phyloP scores from a whole-genome alignment of 1,284 basidiomycete species.

The Sanguinoderma infundibulare region DNA sequence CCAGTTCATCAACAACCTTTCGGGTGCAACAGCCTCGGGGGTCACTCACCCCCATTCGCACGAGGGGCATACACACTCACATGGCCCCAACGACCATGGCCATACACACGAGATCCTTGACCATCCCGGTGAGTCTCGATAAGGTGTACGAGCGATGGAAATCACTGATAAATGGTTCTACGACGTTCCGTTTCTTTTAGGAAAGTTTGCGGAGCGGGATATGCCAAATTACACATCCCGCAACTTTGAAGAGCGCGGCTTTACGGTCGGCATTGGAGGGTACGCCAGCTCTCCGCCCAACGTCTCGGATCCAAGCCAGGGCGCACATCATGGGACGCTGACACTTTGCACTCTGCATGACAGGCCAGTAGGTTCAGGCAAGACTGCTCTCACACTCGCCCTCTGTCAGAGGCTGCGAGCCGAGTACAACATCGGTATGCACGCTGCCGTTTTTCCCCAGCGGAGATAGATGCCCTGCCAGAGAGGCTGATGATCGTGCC shows the following conservation, averaged over 20 bases:
- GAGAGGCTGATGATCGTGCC: background rate
- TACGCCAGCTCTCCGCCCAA: conserved; percentile 36
- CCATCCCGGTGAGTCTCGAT: conserved; percentile 66
- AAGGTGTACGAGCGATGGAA: background rate
- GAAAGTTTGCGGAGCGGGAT: conserved; percentile 92
- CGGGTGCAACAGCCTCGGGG: conserved; percentile 35
- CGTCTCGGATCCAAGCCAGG: no score
- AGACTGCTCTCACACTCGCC: conserved; percentile 93
- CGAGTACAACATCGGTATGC: conserved; percentile 87
- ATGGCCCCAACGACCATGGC: conserved; percentile 75
- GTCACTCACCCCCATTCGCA: conserved; percentile 42
- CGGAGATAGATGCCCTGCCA: no score
- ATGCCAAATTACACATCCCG: conserved; percentile 86
- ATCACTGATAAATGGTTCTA: background rate
- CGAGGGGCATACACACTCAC: conserved; percentile 44
- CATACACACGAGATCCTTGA: conserved; percentile 93
- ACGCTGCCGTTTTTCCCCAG: background rate
- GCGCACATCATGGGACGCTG: background rate
- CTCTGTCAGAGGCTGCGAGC: conserved; percentile 87
- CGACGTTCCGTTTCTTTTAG: conserved; percentile 42
- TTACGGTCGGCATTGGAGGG: conserved; percentile 98
- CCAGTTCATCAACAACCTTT: conserved; percentile 73
- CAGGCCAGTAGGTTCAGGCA: conserved; percentile 96
- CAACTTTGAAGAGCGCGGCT: conserved; percentile 92
- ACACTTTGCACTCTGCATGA: conserved; percentile 1